These are phyloP conservation scores for Aspergillus campestris DNA, from an alignment of 495 filamentous ascomycete genomes.

Conservation along the genomic window DNA sequence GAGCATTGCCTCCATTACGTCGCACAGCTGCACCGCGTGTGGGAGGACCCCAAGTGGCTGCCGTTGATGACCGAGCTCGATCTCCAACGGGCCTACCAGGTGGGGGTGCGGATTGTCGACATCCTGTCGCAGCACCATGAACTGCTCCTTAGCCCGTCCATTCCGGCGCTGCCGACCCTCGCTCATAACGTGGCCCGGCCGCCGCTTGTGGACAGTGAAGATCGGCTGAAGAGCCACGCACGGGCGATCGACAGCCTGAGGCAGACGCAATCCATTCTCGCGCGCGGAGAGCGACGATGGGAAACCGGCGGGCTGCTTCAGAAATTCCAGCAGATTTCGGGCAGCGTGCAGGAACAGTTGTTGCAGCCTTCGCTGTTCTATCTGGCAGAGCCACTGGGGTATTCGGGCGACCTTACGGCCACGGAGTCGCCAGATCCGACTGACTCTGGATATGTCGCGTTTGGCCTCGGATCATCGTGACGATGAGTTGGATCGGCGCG, in stretches of 20 bases:
- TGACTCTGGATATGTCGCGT: no score
- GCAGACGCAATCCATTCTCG: constrained; percentile 25
- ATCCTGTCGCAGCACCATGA: constrained; percentile 27
- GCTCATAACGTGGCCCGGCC: constrained; percentile 29
- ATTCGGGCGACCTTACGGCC: background rate
- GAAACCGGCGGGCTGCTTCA: constrained; percentile 19
- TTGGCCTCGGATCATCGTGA: no score
- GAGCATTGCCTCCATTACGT: constrained; percentile 69
- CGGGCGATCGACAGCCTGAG: constrained; percentile 28
- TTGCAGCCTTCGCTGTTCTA: constrained; percentile 10
- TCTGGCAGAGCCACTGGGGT: constrained; percentile 7
- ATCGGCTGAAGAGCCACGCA: constrained; percentile 27
- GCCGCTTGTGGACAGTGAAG: constrained; percentile 27
- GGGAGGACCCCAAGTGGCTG: constrained; percentile 23
- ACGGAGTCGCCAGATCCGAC: no score
- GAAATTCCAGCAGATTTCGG: constrained; percentile 22
- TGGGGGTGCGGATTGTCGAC: constrained; percentile 24
- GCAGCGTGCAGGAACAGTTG: constrained; percentile 5
- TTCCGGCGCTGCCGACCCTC: constrained; percentile 25
- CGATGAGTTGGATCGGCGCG: no score
- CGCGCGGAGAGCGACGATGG: constrained; percentile 29
- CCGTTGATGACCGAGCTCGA: constrained; percentile 32
- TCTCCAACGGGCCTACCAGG: constrained; percentile 32
- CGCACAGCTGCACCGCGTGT: constrained; percentile 31
- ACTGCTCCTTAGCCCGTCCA: constrained; percentile 22